Evolutionary conservation across 306 rosid species (phyloP).

Genomic region (Cucurbita argyrosperma): DNA sequence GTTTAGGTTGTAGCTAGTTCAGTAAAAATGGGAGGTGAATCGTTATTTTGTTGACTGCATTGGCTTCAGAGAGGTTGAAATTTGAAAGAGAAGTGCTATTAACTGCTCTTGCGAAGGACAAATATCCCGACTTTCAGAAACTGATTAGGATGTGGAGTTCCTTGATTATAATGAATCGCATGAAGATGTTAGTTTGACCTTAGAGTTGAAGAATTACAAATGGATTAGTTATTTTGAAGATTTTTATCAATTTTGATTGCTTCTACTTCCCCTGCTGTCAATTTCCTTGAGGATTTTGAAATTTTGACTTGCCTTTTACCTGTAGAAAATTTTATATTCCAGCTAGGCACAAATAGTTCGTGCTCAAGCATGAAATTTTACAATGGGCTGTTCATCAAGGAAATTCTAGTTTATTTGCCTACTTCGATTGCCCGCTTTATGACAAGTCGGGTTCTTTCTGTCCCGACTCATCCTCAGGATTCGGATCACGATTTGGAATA

Average conservation of each 20-base stretch:
- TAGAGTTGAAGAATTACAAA: neutral
- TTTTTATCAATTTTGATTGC: neutral
- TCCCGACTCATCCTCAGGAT: too few species aligned
- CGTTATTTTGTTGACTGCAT: neutral
- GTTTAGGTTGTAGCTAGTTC: neutral
- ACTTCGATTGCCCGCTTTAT: neutral
- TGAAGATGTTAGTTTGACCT: neutral
- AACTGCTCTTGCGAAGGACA: neutral
- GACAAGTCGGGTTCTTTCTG: neutral
- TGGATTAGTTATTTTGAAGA: neutral
- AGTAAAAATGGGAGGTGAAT: neutral
- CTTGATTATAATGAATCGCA: neutral
- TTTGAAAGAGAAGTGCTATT: neutral
- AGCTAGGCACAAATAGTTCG: neutral
- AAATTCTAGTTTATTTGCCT: neutral
- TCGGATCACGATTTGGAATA: too few species aligned
- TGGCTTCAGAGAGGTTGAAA: neutral
- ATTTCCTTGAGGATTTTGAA: neutral
- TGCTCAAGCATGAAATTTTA: neutral
- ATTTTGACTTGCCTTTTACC: too few species aligned
- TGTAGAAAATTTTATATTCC: neutral
- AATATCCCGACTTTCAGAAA: neutral
- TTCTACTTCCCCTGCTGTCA: neutral
- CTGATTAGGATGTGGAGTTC: conserved; percentile 4
- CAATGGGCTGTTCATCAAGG: neutral